Evolutionary conservation across 441 rosid genomes (phyloP).

Genomic region (Adansonia madagascariensis): DNA sequence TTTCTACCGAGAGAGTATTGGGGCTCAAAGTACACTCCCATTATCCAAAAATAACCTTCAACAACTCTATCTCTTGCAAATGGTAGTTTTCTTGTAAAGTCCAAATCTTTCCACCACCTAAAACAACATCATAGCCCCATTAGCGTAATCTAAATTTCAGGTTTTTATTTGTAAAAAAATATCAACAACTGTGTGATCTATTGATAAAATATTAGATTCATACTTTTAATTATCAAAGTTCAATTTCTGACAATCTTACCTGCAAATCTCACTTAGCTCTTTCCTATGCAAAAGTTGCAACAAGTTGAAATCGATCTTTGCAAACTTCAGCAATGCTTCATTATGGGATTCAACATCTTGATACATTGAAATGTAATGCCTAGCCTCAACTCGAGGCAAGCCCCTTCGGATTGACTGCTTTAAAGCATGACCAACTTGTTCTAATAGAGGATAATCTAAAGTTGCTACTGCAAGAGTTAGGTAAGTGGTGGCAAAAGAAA

Average conservation of each 20-base stretch:
- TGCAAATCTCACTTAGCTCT: slow-evolving; percentile 40
- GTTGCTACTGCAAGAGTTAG: slow-evolving; percentile 9
- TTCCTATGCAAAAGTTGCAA: slow-evolving; percentile 37
- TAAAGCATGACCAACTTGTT: slow-evolving; percentile 37
- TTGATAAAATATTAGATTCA: too few relatives aligned
- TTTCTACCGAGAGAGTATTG: too few relatives aligned
- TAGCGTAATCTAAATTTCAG: not conserved
- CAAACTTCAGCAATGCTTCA: slow-evolving; percentile 31
- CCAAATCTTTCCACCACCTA: too few relatives aligned
- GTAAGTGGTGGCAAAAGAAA: slow-evolving; percentile 27
- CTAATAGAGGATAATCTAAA: slow-evolving; percentile 3
- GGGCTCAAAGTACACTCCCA: too few relatives aligned
- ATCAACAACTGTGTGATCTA: not conserved
- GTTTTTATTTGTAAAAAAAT: not conserved
- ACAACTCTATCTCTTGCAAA: too few relatives aligned
- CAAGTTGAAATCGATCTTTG: slow-evolving; percentile 47
- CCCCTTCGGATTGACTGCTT: slow-evolving; percentile 38
- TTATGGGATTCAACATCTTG: slow-evolving; percentile 18
- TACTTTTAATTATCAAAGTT: too few relatives aligned
- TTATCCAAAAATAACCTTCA: too few relatives aligned
- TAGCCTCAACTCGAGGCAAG: slow-evolving; percentile 43
- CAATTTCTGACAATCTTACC: not conserved
- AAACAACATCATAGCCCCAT: too few relatives aligned
- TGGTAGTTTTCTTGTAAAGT: too few relatives aligned
- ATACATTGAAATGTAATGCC: slow-evolving; percentile 36